Percentiles rank a stretch among this genome's conserved stretches.
Conservation (phyloP, 2,329 filamentous ascomycete species). For the Colletotrichum eremochloae region DNA sequence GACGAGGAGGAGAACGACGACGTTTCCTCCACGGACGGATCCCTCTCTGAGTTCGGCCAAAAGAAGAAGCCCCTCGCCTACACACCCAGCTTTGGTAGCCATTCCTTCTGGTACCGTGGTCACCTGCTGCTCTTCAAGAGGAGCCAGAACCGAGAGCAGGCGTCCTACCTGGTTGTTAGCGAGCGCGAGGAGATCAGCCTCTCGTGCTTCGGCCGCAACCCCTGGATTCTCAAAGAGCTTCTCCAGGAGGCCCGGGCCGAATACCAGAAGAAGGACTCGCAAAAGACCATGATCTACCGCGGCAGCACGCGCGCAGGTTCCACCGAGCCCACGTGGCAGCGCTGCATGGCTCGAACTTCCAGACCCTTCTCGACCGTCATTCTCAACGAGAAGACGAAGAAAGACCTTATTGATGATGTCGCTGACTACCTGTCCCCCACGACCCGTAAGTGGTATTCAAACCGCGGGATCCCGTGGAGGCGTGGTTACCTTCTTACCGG, state of each 20-base stretch:
- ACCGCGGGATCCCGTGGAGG: conserved; percentile 87
- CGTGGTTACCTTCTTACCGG: conserved; percentile 87
- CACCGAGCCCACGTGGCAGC: conserved; percentile 68
- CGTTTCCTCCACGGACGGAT: conserved; percentile 44
- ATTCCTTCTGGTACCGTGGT: conserved; percentile 77
- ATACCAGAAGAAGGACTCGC: conserved; percentile 69
- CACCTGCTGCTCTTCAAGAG: conserved; percentile 71
- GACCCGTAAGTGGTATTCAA: conserved; percentile 83
- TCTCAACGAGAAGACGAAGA: conserved; percentile 71
- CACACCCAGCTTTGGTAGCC: conserved; percentile 75
- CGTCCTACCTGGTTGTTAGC: conserved; percentile 56
- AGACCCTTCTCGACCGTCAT: conserved; percentile 76
- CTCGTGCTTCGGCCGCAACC: conserved; percentile 72
- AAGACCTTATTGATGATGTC: conserved; percentile 70
- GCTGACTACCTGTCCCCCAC: conserved; percentile 73
- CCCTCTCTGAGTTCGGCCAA: conserved; percentile 38
- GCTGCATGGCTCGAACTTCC: conserved; percentile 71
- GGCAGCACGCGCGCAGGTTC: conserved; percentile 59
- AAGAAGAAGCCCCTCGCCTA: conserved; percentile 68
- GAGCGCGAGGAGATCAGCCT: conserved; percentile 71
- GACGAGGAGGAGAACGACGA: conserved; percentile 63
- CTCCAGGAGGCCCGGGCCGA: conserved; percentile 69
- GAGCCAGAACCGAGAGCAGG: conserved; percentile 60
- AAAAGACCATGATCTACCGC: conserved; percentile 76
- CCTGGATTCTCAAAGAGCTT: conserved; percentile 71